phyloP scores from a whole-genome alignment of 1,284 basidiomycete genomes.

The Trametes polyzona region DNA sequence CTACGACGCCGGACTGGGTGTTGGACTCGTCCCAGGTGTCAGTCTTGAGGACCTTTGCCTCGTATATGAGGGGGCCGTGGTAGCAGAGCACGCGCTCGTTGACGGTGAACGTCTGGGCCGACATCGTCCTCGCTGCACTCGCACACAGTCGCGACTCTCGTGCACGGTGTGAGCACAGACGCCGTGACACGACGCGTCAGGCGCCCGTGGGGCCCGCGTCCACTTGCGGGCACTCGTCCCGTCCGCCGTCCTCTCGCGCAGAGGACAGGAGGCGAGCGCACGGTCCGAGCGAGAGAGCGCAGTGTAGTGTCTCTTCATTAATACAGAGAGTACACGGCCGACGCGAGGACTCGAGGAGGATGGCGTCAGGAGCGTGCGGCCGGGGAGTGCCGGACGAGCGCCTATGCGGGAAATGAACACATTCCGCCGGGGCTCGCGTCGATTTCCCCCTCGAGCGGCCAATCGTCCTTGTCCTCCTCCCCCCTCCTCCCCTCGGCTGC shows the following conservation, averaged over 20 bases:
- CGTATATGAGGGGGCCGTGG: conserved; percentile 93
- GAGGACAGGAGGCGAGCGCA: too few relatives aligned
- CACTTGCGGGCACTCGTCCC: background rate
- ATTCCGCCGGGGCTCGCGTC: too few relatives aligned
- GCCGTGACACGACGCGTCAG: too few relatives aligned
- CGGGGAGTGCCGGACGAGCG: background rate
- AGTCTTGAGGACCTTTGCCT: conserved; percentile 90
- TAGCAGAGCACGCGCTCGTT: conserved; percentile 92
- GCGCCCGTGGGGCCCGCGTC: background rate
- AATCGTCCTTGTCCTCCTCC: conserved; percentile 8
- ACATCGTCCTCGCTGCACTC: conserved; percentile 13
- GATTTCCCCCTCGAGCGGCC: background rate
- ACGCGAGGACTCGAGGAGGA: background rate
- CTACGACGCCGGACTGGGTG: conserved; percentile 66
- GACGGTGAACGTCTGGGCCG: conserved; percentile 40
- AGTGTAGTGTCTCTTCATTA: too few relatives aligned
- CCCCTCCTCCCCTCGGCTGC: background rate
- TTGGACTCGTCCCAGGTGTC: conserved; percentile 77
- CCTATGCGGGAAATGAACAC: conserved; percentile 10
- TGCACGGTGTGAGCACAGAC: too few relatives aligned
- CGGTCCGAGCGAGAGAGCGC: too few relatives aligned
- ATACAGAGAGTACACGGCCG: too few relatives aligned
- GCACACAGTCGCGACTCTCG: background rate
- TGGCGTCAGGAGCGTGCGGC: background rate
- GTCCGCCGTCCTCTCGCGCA: background rate